These are phyloP conservation scores for Closterium sp. DNA, from an alignment of 139 green algal species.

Conservation along the genomic window DNA sequence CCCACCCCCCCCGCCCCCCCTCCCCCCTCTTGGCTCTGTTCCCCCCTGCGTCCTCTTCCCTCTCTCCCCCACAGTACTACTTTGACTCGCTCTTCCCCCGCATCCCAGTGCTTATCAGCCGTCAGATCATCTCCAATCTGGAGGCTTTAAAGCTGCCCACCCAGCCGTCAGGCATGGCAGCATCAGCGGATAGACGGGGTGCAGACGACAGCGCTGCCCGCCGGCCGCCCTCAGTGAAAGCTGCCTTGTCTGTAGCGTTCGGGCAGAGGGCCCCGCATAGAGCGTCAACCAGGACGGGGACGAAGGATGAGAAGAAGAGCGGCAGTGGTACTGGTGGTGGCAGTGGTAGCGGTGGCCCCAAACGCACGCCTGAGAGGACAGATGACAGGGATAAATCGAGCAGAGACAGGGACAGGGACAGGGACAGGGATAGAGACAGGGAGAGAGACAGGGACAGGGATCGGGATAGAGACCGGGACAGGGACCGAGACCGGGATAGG, in stretches of 20 bases:
- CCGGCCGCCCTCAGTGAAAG: slow-evolving; percentile 87
- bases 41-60: neutral
- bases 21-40: neutral
- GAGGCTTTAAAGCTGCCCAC: slow-evolving; percentile 67
- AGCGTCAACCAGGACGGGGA: slow-evolving; percentile 19
- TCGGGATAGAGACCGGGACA: slow-evolving; percentile 4
- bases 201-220: slow-evolving; percentile 68
- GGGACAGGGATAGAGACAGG: slow-evolving; percentile 19
- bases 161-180: slow-evolving; percentile 76
- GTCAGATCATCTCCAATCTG: slow-evolving; percentile 72
- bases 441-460: slow-evolving; percentile 7
- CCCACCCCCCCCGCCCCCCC: neutral
- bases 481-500: slow-evolving; percentile 28
- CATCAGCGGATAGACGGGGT: slow-evolving; percentile 66
- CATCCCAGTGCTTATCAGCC: slow-evolving; percentile 83
- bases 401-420: slow-evolving; percentile 17
- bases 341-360: neutral
- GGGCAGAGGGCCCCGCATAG: slow-evolving; percentile 80
- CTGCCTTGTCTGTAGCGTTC: slow-evolving; percentile 84
- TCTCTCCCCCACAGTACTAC: slow-evolving; percentile 83
- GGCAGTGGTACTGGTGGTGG: slow-evolving; percentile 27
- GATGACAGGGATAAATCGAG: slow-evolving; percentile 2
- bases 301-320: slow-evolving; percentile 15
- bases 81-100: slow-evolving; percentile 96
- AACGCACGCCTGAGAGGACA: slow-evolving; percentile 8